A percentile compares a stretch with the other conserved stretches of the same genome.
Conservation (phyloP, 2,329 filamentous ascomycete species). For the Exophiala viscosa region DNA sequence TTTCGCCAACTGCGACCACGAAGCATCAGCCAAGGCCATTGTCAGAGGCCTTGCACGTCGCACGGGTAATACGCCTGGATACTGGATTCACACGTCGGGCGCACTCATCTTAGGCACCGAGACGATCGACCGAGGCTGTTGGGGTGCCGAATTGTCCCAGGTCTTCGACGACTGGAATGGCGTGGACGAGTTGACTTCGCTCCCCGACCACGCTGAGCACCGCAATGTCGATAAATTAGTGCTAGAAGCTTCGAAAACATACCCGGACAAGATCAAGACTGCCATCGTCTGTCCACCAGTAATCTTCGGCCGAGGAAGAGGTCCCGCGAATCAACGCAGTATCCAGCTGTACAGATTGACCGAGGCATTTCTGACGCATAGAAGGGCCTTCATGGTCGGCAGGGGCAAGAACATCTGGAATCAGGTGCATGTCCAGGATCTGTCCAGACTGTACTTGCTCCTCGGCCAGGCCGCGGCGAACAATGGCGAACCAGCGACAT, state of each 20-base stretch:
- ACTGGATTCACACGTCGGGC: conserved; percentile 45
- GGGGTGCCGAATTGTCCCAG: conserved; percentile 41
- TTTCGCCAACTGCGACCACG: conserved; percentile 41
- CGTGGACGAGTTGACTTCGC: conserved; percentile 39
- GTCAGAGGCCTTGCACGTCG: conserved; percentile 35
- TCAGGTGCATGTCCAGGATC: conserved; percentile 59
- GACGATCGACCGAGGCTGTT: conserved; percentile 38
- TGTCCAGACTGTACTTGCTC: conserved; percentile 53
- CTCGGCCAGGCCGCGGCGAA: conserved; percentile 55
- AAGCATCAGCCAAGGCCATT: conserved; percentile 40
- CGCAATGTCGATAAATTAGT: conserved; percentile 67
- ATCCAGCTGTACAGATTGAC: conserved; percentile 57
- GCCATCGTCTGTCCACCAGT: conserved; percentile 63
- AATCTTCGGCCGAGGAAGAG: conserved; percentile 61
- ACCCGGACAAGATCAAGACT: conserved; percentile 49
- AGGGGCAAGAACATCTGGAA: conserved; percentile 58
- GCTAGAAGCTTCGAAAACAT: conserved; percentile 42
- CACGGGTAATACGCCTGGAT: conserved; percentile 33
- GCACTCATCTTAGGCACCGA: conserved; percentile 42
- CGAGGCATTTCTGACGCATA: conserved; percentile 47
- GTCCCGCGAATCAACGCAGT: conserved; percentile 53
- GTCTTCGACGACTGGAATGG: conserved; percentile 47
- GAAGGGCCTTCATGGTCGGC: conserved; percentile 54
- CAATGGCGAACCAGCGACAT: conserved; percentile 37
- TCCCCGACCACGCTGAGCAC: conserved; percentile 52